Evolutionary conservation across 2,329 filamentous ascomycete species (phyloP).

Genomic region (Monilinia aucupariae): DNA sequence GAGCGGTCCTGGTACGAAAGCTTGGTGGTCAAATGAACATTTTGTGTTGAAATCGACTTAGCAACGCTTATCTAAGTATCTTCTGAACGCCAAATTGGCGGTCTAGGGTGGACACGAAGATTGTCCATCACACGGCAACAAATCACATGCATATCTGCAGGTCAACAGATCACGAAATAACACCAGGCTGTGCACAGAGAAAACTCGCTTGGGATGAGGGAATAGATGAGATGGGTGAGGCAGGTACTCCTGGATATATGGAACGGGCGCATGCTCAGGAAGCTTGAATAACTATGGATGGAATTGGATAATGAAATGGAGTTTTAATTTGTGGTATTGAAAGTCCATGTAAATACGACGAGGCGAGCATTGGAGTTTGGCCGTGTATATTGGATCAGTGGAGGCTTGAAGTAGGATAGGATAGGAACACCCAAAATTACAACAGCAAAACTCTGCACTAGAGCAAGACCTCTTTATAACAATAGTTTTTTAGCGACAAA

Average conservation of each 20-base stretch:
- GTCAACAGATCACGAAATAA: neutral
- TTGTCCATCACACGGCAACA: neutral
- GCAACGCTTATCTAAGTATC: too few species aligned
- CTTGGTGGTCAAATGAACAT: neutral
- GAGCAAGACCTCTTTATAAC: too few species aligned
- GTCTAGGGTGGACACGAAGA: neutral
- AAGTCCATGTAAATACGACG: neutral
- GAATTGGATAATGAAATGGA: conserved; percentile 6
- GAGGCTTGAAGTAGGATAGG: neutral
- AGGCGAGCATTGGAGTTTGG: neutral
- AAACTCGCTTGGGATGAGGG: neutral
- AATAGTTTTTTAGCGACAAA: too few species aligned
- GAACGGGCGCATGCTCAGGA: conserved; percentile 6
- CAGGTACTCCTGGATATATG: conserved; percentile 6
- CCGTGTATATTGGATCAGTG: conserved; percentile 2
- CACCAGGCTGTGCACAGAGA: neutral
- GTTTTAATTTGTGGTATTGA: conserved; percentile 2
- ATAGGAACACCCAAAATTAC: neutral
- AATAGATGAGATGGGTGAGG: neutral
- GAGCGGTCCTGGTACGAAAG: conserved; percentile 8
- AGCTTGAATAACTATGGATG: conserved; percentile 1
- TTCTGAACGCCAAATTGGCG: neutral
- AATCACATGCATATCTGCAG: neutral
- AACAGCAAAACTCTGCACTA: neutral
- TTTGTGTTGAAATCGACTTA: neutral